Base-by-base conservation (phyloP, 345 rosid species). In the Theobroma cacao region DNA sequence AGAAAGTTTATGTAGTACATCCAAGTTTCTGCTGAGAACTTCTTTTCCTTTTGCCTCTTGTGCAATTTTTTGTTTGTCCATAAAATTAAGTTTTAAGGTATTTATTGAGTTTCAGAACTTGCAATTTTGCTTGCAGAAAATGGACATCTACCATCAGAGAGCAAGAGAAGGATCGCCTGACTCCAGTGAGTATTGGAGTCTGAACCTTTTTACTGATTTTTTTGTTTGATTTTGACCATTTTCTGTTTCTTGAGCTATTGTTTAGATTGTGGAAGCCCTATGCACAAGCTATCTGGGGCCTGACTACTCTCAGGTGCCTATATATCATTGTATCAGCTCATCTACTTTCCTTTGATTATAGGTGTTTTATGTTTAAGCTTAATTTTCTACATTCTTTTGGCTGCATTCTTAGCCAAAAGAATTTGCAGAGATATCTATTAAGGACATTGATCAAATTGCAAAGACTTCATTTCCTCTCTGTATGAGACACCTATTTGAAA, bases 391-490 rank as follows among this genome's bases (percentile, higher is more conserved):
- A 14, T 41, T 73, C 18, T 15, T 45, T 53, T 75, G 70, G 71
- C 48, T 85, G 75, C 74, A 58, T 83, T 41, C 78, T 81, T 91
- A 92, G 98, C 84, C 95, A 53, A 86, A 80, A 52, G 97, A 91
- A 84, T 89, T 86, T 77, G 88, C 82, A 38, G 98, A 92, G 74
- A 85, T 96, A 84, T 88, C 97, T 64, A 58, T 91, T 48, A 94
- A 91, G 84, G 99, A 96, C 80, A 82, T 96, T 77, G 95, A 92
- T 84, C 90, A 87, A 52, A 75, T 88, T 43, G 84, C 98, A 81
- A 89, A 84, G 86, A 89, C 87, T 75, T 96, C 98, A 50, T 96
- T 96, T 74, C 99, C 99, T 15, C 89, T 92, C 33, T 96, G 99
- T 84, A 94, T 94, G 98, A 84, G 89, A 31, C 97, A 96, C 80